Percentiles rank a stretch among this genome's conserved stretches.
phyloP scores from a whole-genome alignment of 78 protist genomes.

The Cavenderia fasciculata region DNA sequence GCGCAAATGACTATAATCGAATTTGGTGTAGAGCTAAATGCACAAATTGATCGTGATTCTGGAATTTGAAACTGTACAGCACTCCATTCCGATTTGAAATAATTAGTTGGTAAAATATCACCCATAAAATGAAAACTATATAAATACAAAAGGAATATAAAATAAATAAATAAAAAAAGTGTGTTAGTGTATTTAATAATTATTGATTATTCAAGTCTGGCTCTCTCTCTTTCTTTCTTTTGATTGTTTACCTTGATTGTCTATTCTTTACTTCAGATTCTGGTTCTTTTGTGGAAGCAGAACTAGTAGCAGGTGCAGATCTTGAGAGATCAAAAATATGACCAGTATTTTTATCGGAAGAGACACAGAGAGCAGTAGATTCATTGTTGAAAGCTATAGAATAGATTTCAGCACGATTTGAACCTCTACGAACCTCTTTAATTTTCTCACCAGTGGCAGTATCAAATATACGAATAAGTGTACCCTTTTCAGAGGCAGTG shows the following conservation, averaged over 20 bases:
- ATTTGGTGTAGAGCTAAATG: conserved; percentile 84
- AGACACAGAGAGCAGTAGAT: conserved; percentile 75
- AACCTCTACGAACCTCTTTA: conserved; percentile 92
- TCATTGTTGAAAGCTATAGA: conserved; percentile 81
- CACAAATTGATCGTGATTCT: conserved; percentile 78
- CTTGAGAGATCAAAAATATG: conserved; percentile 87
- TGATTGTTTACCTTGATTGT: not conserved
- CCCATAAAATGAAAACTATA: conserved; percentile 59
- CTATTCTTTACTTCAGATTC: not conserved
- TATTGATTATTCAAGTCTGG: too few relatives aligned
- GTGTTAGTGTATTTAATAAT: too few relatives aligned
- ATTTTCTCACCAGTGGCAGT: conserved; percentile 71
- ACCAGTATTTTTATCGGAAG: conserved; percentile 90
- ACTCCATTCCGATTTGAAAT: conserved; percentile 93
- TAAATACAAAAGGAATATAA: too few relatives aligned
- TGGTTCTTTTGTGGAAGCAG: not conserved
- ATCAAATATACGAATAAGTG: conserved; percentile 92
- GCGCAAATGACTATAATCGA: conserved; percentile 53
- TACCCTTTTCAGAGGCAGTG: conserved; percentile 94
- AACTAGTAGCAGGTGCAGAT: not conserved
- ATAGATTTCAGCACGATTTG: conserved; percentile 83
- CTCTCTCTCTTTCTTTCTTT: not conserved
- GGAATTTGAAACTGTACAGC: conserved; percentile 89
- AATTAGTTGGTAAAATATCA: conserved; percentile 76
- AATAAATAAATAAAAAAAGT: too few relatives aligned